Percentiles rank a stretch among this genome's conserved stretches.
Evolutionary conservation across 2,329 filamentous ascomycete species (phyloP).

Genomic region (Parafenestella ontariensis): DNA sequence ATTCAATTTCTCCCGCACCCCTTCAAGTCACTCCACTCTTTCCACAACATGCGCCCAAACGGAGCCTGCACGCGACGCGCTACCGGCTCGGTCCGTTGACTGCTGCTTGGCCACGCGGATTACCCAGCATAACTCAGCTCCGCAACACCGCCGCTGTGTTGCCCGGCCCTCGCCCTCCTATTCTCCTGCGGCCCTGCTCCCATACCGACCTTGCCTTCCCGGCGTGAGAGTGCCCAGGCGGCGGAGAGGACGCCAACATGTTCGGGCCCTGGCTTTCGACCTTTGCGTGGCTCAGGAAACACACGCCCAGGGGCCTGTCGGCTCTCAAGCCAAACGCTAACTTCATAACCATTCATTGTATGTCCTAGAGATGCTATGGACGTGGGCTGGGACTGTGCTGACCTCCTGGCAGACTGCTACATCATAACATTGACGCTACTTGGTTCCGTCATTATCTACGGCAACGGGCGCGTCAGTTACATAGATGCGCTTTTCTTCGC

Average conservation of each 20-base stretch:
- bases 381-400: slow-evolving; percentile 12
- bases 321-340: slow-evolving; percentile 69
- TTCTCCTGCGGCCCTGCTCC: neutral
- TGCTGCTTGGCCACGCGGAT: slow-evolving; percentile 8
- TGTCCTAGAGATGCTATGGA: neutral
- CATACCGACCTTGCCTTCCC: neutral
- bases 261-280: slow-evolving; percentile 40
- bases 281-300: slow-evolving; percentile 38
- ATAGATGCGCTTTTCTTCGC: slow-evolving; percentile 90
- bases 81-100: slow-evolving; percentile 34
- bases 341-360: slow-evolving; percentile 83
- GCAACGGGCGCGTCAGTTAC: slow-evolving; percentile 69
- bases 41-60: slow-evolving; percentile 13
- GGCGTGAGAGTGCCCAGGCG: neutral
- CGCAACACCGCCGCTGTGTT: neutral
- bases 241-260: slow-evolving; percentile 26
- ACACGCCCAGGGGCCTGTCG: slow-evolving; percentile 28
- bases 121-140: slow-evolving; percentile 7
- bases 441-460: slow-evolving; percentile 79
- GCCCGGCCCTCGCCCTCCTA: neutral
- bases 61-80: slow-evolving; percentile 16
- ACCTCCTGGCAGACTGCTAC: slow-evolving; percentile 69
- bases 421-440: slow-evolving; percentile 76
- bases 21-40: slow-evolving; percentile 2
- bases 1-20: neutral